Evolutionary conservation across 164 flowering plant species (phyloP), one percentile per base, ranked within the genome.

Genomic region (Buxus sempervirens): DNA sequence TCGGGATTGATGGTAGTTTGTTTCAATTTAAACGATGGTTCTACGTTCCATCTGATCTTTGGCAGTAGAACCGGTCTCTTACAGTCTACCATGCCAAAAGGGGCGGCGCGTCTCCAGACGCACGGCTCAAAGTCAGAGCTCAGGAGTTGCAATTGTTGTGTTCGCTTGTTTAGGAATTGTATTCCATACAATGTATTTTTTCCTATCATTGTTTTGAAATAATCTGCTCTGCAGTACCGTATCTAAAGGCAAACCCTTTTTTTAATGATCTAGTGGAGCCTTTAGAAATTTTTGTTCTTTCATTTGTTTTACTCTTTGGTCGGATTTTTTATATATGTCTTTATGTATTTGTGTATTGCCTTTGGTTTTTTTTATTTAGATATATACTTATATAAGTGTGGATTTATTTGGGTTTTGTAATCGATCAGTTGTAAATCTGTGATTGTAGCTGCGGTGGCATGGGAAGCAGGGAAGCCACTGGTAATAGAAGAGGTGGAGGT

Each of bases 401-500:
- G 51, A 15, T 45, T 45, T 4, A 15, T 45, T 15, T 4, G 51
- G 51, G 51, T 10, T 45, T 45, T 45, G 14, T 45, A 15, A 45
- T 10, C 12, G 60, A 58, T 59, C 54, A 58, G 18, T 7, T 23
- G 38, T 24, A 19, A 58, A 26, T n/a, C 20, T 23, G 5, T 49
- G 48, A n/a, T 67, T 72, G 59, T 65, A 84, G 87, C 85, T 72
- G 87, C 83, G 6, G 85, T 84, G 27, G 83, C 87, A 53, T 84
- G 83, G 83, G 85, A 82, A 64, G 83, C 85, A n/a, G 82, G 83
- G 65, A 82, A 80, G 76, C 86, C 87, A 24, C 69, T 83, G 66
- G 84, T 79, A 65, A 83, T 83, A 0, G 84, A 81, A 64, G 83
- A 83, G 58, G 84, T 83, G 58, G 83, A 83, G 58, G 87, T 83